phyloP scores from a whole-genome alignment of 495 filamentous ascomycete species.

The Podospora pseudocomata region DNA sequence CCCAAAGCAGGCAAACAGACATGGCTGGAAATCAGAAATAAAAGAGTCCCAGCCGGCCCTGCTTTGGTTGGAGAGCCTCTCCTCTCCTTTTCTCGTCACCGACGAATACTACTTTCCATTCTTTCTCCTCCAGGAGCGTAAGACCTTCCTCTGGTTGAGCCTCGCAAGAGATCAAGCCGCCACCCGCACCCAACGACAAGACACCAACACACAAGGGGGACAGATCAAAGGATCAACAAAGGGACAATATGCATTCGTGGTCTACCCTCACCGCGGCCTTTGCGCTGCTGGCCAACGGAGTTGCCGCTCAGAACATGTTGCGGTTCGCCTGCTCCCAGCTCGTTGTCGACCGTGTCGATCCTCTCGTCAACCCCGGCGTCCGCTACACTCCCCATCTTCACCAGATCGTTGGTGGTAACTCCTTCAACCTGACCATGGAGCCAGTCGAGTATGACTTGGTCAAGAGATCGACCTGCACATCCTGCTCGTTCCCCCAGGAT shows the following conservation, averaged over 20 bases:
- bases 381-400: slow-evolving; percentile 51
- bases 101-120: background rate
- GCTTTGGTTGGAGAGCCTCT: background rate
- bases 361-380: slow-evolving; percentile 49
- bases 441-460: slow-evolving; percentile 49
- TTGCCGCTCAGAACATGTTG: slow-evolving; percentile 50
- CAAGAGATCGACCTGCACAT: slow-evolving; percentile 61
- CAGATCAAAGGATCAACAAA: slow-evolving; percentile 18
- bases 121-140: background rate
- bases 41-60: background rate
- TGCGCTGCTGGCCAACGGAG: slow-evolving; percentile 47
- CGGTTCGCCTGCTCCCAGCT: slow-evolving; percentile 57
- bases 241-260: slow-evolving; percentile 48
- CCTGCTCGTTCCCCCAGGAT: slow-evolving; percentile 65
- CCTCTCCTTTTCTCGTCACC: background rate
- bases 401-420: slow-evolving; percentile 57
- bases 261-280: slow-evolving; percentile 43
- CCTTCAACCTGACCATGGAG: slow-evolving; percentile 67
- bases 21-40: slow-evolving; percentile 8
- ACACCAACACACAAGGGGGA: slow-evolving; percentile 5
- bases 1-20: slow-evolving; percentile 1
- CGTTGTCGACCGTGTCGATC: slow-evolving; percentile 52
- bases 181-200: slow-evolving; percentile 1
- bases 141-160: background rate
- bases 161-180: background rate